These are phyloP conservation scores for Citrus sinensis DNA, from an alignment of 345 rosid genomes.

Conservation along the genomic window DNA sequence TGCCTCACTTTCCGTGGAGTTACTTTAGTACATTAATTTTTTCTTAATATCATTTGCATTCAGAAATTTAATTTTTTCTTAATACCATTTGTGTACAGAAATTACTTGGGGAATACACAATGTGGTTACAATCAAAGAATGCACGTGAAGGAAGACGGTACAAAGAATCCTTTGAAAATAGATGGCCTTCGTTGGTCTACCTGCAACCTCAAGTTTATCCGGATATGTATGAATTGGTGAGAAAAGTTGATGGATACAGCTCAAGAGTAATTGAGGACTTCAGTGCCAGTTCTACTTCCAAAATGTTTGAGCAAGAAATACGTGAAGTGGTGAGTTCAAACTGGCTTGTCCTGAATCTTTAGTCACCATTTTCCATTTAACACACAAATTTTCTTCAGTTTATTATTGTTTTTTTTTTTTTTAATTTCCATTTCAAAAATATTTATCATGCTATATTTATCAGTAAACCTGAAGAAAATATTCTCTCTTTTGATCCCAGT, in stretches of 20 bases:
- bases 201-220: conserved; percentile 32
- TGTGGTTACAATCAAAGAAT: conserved; percentile 72
- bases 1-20: not conserved
- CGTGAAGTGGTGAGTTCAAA: conserved; percentile 68
- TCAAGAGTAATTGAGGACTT: conserved; percentile 52
- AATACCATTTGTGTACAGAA: conserved; percentile 38
- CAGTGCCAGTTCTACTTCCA: conserved; percentile 57
- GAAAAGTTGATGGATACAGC: conserved; percentile 50
- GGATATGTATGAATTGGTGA: conserved; percentile 47
- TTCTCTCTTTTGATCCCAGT: conserved; percentile 36
- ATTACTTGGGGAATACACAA: conserved; percentile 59
- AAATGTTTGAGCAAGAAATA: conserved; percentile 63
- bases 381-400: not conserved
- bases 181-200: conserved; percentile 55
- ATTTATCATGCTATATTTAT: not conserved
- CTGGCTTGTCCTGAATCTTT: not conserved
- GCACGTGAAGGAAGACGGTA: conserved; percentile 56
- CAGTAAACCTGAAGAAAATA: conserved; percentile 11
- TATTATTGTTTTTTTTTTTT: not conserved
- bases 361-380: not conserved
- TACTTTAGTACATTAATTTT: not conserved
- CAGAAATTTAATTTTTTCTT: conserved; percentile 36
- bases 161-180: conserved; percentile 67
- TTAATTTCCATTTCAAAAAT: not conserved
- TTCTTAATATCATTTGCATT: conserved; percentile 16